Evolutionary conservation across 306 rosid genomes (phyloP).

Genomic region (Fragaria ananassa): DNA sequence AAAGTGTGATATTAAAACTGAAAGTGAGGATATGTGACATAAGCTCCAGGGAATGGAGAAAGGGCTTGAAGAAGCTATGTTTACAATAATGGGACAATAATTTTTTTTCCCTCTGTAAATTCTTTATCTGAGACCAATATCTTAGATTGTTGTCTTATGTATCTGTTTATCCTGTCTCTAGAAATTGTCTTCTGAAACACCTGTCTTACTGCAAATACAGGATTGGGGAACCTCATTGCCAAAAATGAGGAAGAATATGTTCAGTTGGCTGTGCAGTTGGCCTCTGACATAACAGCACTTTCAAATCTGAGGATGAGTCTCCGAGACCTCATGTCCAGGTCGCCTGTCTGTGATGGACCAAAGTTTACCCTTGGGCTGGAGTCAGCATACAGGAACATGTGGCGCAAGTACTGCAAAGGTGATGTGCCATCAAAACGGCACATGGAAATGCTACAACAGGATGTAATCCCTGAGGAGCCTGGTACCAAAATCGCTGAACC

Average conservation of each 20-base stretch:
- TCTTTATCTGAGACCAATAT: neutral
- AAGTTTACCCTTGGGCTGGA: constrained; percentile 66
- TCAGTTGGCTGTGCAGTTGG: constrained; percentile 72
- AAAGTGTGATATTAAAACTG: neutral
- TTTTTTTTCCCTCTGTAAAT: neutral
- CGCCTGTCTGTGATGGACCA: constrained; percentile 82
- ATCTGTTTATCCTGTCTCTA: neutral
- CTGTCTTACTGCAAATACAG: constrained; percentile 33
- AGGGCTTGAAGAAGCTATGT: neutral
- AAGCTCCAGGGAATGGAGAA: neutral
- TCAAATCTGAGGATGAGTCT: constrained; percentile 75
- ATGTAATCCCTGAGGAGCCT: constrained; percentile 32
- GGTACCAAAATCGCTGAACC: constrained; percentile 29
- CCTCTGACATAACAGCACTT: constrained; percentile 74
- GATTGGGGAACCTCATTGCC: constrained; percentile 67
- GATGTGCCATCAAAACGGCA: constrained; percentile 78
- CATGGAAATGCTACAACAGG: constrained; percentile 46
- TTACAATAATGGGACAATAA: neutral
- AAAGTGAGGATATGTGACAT: neutral
- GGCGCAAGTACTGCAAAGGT: constrained; percentile 87
- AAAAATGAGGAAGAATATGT: constrained; percentile 85
- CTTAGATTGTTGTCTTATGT: neutral
- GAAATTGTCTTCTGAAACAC: neutral
- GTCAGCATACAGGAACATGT: constrained; percentile 66
- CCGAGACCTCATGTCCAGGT: constrained; percentile 75